A percentile compares a stretch with the other conserved stretches of the same genome.
These are phyloP conservation scores for Drechmeria coniospora DNA, from an alignment of 2,329 filamentous ascomycete species.

Conservation along the genomic window DNA sequence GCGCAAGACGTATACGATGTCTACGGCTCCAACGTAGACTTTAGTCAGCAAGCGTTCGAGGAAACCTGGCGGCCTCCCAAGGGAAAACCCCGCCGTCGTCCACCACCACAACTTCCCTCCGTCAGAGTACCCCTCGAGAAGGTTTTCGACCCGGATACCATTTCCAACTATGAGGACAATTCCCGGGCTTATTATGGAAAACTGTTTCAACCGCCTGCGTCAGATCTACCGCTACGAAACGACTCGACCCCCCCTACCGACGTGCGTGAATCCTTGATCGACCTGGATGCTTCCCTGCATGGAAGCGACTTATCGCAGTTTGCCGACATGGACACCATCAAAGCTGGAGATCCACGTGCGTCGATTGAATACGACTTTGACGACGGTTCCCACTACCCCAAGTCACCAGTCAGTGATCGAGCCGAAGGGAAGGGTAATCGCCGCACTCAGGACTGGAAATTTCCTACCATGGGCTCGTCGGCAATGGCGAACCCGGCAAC, in stretches of 20 bases:
- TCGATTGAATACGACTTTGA: constrained; percentile 35
- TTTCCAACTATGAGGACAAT: constrained; percentile 49
- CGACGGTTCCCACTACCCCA: constrained; percentile 24
- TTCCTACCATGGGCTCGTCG: constrained; percentile 34
- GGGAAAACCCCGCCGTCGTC: constrained; percentile 36
- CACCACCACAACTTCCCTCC: constrained; percentile 41
- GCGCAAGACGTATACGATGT: constrained; percentile 45
- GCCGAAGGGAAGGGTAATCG: constrained; percentile 36
- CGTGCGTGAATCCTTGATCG: constrained; percentile 49
- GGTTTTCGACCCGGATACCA: constrained; percentile 50
- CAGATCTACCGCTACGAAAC: constrained; percentile 44
- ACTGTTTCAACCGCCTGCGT: constrained; percentile 23
- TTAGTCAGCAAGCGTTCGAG: constrained; percentile 26
- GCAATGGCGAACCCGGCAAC: constrained; percentile 37
- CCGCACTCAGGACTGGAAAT: constrained; percentile 41
- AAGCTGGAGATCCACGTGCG: constrained; percentile 27
- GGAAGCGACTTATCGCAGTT: constrained; percentile 41
- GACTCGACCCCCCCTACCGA: constrained; percentile 32
- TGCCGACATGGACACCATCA: constrained; percentile 46
- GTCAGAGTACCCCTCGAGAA: constrained; percentile 46
- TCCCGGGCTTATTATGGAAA: constrained; percentile 44
- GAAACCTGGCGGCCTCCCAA: constrained; percentile 38
- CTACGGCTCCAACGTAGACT: constrained; percentile 43
- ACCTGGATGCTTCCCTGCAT: constrained; percentile 44
- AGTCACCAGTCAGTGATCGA: constrained; percentile 41